Evolutionary conservation across 1,284 basidiomycete genomes (phyloP), one percentile per base, ranked within the genome.

Genomic region (Trametes polyzona): DNA sequence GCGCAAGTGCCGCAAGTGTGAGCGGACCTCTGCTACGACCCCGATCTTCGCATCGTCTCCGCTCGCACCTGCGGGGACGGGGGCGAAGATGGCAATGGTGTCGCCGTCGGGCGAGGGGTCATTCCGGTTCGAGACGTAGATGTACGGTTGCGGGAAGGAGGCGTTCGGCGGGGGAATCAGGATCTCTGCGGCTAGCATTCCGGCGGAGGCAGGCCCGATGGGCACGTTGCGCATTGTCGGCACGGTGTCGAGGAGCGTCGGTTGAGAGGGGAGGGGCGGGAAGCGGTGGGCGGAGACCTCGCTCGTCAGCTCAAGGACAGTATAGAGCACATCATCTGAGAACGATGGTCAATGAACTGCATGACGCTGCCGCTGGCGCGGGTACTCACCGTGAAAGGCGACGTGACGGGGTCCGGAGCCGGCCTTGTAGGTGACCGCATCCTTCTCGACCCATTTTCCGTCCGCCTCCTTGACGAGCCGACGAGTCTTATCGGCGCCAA

Each of bases 81-180:
- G 52, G 11, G 62, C 57, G 64, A 83, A 85, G 56, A 90, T 81
- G 9, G 84, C 82, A 59, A 89, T 86, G 0, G 82, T 76, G 69
- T 89, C 87, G 9, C 86, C 86, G 71, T 75, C 54, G 74, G 68
- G 55, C 75, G 79, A 65, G 75, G 78, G 42, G 72, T 75, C 79
- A 68, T 88, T 86, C 51, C 87, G 79, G 73, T 90, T 90, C n/a
- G 85, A 87, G 26, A 79, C 79, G 71, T 88, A 90, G 57, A 90
- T 79, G 65, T 83, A 86, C 0, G 80, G 78, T 0, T 62, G 75
- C 0, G 78, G 78, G 74, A 82, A 87, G 11, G 69, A 58, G 2
- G 61, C 40, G 16, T 78, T 81, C 2, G 80, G 76, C 5, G 74
- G 53, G 0, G 86, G 84, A 55, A 86, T 78, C 47, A 87, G 77